Evolutionary conservation across 2,329 filamentous ascomycete species (phyloP), one percentile per base, ranked within the genome.

Genomic region (Berkeleyomyces basicola): DNA sequence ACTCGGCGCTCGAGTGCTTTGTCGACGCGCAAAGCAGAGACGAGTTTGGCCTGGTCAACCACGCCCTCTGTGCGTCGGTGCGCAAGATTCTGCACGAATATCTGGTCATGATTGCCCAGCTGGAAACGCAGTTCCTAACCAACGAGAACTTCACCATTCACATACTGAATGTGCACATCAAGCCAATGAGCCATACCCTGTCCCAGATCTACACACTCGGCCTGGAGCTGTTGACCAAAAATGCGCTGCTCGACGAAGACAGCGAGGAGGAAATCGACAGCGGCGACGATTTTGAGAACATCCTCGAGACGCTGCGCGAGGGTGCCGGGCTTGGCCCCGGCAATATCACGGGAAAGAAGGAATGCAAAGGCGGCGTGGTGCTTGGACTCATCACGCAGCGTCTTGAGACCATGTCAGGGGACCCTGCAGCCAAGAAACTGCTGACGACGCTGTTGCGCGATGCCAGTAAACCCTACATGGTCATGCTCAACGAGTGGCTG

Each of bases 401-500:
- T 59, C 76, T 97, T 7, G 87, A 93, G 67, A 85, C 87, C 11
- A 92, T 96, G 83, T 93, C 92, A 1, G 93, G 93, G 55, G 93
- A 99, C 70, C 93, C 93, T 3, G 87, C 90, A 0, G 91, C 93
- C 23, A 83, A 89, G 66, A 82, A 85, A 33, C 75, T 99, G 23
- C 79, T 99, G 9, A 93, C 89, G 9, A 86, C 85, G 2, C 75
- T 99, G 37, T 74, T 99, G 49, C 82, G 89, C 63, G 92, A 97
- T 72, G 87, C 92, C 1, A 96, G 91, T 69, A 83, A 87, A 62
- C 93, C 93, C 0, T 99, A 99, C 71, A 96, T 97, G 91, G 81
- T 82, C 49, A 99, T 99, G 93, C 77, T 99, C 65, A 99, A 99
- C 70, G 92, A 97, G 72, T 99, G 93, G 93, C 77, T 99, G 14